Base-by-base conservation (phyloP, 345 rosid species). In the Eucalyptus sp. region DNA sequence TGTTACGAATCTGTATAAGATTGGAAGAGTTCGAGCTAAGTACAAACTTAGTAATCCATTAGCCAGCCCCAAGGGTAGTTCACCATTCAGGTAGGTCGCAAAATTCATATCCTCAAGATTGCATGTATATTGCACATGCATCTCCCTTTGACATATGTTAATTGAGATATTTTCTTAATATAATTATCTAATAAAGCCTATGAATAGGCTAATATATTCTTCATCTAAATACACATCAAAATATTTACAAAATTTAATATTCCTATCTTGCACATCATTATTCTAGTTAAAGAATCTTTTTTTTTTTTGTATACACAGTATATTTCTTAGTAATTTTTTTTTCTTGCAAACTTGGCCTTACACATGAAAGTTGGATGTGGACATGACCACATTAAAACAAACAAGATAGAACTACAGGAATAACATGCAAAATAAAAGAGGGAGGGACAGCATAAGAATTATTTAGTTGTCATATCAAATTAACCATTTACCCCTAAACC, bases 1-100 rank as follows among this genome's bases (percentile, higher is more conserved):
- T 7, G 4, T 1, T 1, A 7, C 4, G 4, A 52, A 52, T 18
- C 7, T 0, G 1, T 52, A 52, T 52, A 52, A 52, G 56, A 52
- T 17, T 52, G 56, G 1, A 1, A 52, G 2, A 52, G 9, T 18
- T 52, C 10, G 0, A 52, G 56, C 56, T 18, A 52, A 52, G 4
- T 52, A 52, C 56, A 52, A 52, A 52, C 0, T 52, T 52, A 52
- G 56, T 18, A 18, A 52, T 52, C 2, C 56, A 52, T 52, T 52
- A 18, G 56, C 56, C 0, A 52, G 24, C 10, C 0, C 56, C 10
- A 18, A 52, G 56, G 56, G 56, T 52, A 52, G 56, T 52, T 52
- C 56, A 52, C 56, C 56, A 52, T 52, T 52, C 24, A 52, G 0
- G 56, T 52, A 52, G 56, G 56, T 52, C 0, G 1, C 56, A 52